Conservation (phyloP, 345 rosid genomes). For the Dipteronia sinensis region DNA sequence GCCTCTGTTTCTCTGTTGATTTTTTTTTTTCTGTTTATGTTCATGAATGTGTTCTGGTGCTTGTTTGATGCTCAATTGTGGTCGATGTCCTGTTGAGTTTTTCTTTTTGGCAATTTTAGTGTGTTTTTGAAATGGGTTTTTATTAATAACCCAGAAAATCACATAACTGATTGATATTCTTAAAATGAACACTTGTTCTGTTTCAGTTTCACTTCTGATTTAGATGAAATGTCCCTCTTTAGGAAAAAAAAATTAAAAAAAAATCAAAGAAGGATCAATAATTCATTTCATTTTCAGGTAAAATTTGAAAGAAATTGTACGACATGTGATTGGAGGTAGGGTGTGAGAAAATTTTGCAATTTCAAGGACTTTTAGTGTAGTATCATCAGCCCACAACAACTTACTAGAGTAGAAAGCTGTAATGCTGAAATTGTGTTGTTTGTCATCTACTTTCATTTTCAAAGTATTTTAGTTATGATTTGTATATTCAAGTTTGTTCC, state of each 20-base stretch:
- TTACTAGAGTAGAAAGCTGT: background rate
- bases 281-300: background rate
- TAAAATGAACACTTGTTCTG: background rate
- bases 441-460: background rate
- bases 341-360: background rate
- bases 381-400: background rate
- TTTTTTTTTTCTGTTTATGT: slow-evolving; percentile 1
- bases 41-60: background rate
- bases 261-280: background rate
- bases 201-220: background rate
- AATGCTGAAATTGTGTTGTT: background rate
- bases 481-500: background rate
- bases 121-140: background rate
- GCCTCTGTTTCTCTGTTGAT: background rate
- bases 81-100: background rate
- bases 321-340: background rate
- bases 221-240: background rate
- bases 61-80: slow-evolving; percentile 1
- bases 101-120: background rate
- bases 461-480: no score
- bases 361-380: background rate
- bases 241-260: background rate
- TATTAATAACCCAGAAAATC: background rate
- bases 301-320: background rate
- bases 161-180: background rate